phyloP scores from a whole-genome alignment of 2,329 filamentous ascomycete genomes.

The Fusarium protoensiforme region DNA sequence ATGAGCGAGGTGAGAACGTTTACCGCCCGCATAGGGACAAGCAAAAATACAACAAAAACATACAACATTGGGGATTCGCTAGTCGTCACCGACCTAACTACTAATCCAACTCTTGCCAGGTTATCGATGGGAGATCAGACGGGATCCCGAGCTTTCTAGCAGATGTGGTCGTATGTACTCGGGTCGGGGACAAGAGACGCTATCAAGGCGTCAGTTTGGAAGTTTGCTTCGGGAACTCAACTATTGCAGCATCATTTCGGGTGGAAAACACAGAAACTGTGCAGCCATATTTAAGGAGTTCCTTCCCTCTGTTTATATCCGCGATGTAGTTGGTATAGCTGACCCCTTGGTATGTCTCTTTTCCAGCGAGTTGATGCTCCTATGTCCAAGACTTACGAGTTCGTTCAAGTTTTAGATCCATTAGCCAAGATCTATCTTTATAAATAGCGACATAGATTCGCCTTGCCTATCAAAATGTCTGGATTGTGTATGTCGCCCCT shows the following conservation, averaged over 20 bases:
- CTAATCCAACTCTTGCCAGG: slow-evolving; percentile 35
- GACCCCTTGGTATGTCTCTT: not conserved
- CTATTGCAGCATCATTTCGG: not conserved
- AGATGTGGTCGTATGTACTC: slow-evolving; percentile 23
- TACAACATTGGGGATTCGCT: slow-evolving; percentile 35
- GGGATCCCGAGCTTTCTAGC: slow-evolving; percentile 31
- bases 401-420: not conserved
- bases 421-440: not conserved
- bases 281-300: not conserved
- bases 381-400: not conserved
- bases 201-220: not conserved
- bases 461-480: too few species aligned
- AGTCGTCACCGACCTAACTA: slow-evolving; percentile 33
- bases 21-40: not conserved
- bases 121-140: slow-evolving; percentile 32
- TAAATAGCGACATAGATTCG: not conserved
- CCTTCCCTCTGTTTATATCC: not conserved
- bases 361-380: not conserved
- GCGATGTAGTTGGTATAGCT: not conserved
- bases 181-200: not conserved
- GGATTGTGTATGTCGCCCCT: not conserved
- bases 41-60: not conserved
- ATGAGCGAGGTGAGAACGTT: not conserved
- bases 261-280: not conserved
- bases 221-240: not conserved